These are phyloP conservation scores for Penicillium coffeae DNA, from an alignment of 495 filamentous ascomycete species.

Conservation along the genomic window DNA sequence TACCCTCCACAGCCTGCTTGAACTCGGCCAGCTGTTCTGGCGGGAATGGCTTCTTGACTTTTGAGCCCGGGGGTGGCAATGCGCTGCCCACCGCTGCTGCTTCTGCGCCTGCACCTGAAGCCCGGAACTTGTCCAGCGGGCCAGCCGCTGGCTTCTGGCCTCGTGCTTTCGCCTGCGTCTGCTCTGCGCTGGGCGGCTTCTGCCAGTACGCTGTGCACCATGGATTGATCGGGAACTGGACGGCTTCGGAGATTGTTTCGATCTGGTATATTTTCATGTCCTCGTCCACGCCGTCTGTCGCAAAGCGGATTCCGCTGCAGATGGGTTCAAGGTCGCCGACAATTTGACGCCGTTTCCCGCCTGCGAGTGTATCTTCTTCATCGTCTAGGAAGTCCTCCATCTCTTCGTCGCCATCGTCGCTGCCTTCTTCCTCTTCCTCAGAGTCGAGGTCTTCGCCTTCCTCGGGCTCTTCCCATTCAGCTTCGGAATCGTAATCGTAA, in stretches of 20 bases:
- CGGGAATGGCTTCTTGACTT: slow-evolving; percentile 41
- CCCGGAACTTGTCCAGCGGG: slow-evolving; percentile 24
- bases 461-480: slow-evolving; percentile 83
- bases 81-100: slow-evolving; percentile 8
- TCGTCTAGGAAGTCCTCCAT: slow-evolving; percentile 54
- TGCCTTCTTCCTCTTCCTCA: slow-evolving; percentile 70
- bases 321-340: slow-evolving; percentile 70
- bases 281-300: slow-evolving; percentile 49
- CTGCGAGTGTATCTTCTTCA: slow-evolving; percentile 41
- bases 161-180: slow-evolving; percentile 4
- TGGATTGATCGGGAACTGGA: slow-evolving; percentile 68
- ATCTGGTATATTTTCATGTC: slow-evolving; percentile 58
- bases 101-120: slow-evolving; percentile 6
- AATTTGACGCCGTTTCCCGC: slow-evolving; percentile 45
- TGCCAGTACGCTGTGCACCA: slow-evolving; percentile 82
- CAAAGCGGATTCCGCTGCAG: slow-evolving; percentile 78
- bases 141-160: slow-evolving; percentile 10
- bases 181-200: slow-evolving; percentile 25
- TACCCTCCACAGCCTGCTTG: slow-evolving; percentile 63
- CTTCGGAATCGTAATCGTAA: slow-evolving; percentile 96
- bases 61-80: slow-evolving; percentile 14
- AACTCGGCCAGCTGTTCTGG: slow-evolving; percentile 67
- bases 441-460: slow-evolving; percentile 76
- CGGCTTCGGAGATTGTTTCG: slow-evolving; percentile 61
- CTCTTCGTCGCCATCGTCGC: slow-evolving; percentile 52